Evolutionary conservation across 805 yeast species (phyloP).

Genomic region (Saccharomycopsis malanga): DNA sequence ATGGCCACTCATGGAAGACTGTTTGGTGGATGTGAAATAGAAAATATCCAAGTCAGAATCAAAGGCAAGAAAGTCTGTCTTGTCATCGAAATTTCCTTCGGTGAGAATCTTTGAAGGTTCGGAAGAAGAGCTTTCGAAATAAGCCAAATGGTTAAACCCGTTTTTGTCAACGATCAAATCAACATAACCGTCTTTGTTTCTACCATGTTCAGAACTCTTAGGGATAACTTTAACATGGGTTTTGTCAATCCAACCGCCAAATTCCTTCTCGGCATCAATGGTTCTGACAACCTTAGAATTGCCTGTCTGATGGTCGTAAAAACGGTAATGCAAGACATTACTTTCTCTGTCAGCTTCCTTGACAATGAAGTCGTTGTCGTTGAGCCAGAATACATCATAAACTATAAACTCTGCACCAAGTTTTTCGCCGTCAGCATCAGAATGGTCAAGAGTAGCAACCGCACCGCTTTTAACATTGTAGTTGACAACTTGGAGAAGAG

Average conservation of each 20-base stretch:
- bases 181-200: conserved; percentile 46
- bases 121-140: conserved; percentile 41
- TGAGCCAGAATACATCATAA: conserved; percentile 58
- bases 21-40: conserved; percentile 63
- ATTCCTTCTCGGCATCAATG: conserved; percentile 35
- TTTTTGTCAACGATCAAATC: conserved; percentile 47
- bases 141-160: conserved; percentile 60
- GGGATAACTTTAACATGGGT: conserved; percentile 36
- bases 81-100: conserved; percentile 45
- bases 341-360: conserved; percentile 62
- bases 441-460: conserved; percentile 24
- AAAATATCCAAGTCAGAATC: conserved; percentile 41
- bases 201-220: conserved; percentile 27
- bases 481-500: conserved; percentile 49
- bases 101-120: conserved; percentile 36
- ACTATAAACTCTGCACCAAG: conserved; percentile 44
- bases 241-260: conserved; percentile 57
- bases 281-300: conserved; percentile 36
- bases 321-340: conserved; percentile 43
- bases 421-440: conserved; percentile 19
- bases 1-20: conserved; percentile 79
- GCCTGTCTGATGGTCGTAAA: conserved; percentile 31
- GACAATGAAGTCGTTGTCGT: conserved; percentile 40
- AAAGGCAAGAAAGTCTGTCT: conserved; percentile 39
- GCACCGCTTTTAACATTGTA: conserved; percentile 29